Base-by-base conservation (phyloP, 805 yeast species). In the Pichia paraexigua region DNA sequence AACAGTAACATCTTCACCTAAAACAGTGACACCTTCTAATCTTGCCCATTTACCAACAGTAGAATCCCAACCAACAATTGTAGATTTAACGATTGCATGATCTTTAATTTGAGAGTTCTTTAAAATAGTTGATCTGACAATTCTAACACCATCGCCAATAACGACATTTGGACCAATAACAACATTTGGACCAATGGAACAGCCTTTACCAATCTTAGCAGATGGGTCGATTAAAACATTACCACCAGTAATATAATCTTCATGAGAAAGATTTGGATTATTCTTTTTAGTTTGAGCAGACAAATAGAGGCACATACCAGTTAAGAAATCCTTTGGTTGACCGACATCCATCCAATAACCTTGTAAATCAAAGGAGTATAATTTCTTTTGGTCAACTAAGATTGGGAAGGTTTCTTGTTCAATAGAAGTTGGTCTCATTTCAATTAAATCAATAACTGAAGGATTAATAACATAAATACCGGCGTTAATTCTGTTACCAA, bases 261-360 rank as follows among this genome's bases (percentile, higher is more conserved):
- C 92, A 53, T 71, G 66, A 57, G 75, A 66, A 47, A 79, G 66
- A 55, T 83, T 79, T 68, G 79, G 79, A 58, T 97, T 87, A 61
- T 74, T 68, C 74, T 84, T 88, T 82, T 86, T 86, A 63, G 92
- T 72, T 67, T 90, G 75, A 51, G 98, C 85, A 70, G 86, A 79
- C 71, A 94, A 79, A 80, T 91, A 94, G 59, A 92, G 77, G 63
- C 90, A 83, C 65, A 97, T 88, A 72, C 99, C 99, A 54, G 96
- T 83, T 60, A 94, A 75, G 84, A 90, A 94, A 75, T 94, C 99
- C 82, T 92, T 94, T 80, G 99, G 99, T 79, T 94, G 99, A 73
- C 99, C 99, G 62, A 94, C 97, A 73, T 94, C 99, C 99, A 94
- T 94, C 99, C 99, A 94, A 87, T 83, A 94, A 60, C 99, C 98